Percentiles rank a stretch among this genome's conserved stretches.
These are phyloP conservation scores for Penicillium mononematosum DNA, from an alignment of 495 filamentous ascomycete genomes.

Conservation along the genomic window DNA sequence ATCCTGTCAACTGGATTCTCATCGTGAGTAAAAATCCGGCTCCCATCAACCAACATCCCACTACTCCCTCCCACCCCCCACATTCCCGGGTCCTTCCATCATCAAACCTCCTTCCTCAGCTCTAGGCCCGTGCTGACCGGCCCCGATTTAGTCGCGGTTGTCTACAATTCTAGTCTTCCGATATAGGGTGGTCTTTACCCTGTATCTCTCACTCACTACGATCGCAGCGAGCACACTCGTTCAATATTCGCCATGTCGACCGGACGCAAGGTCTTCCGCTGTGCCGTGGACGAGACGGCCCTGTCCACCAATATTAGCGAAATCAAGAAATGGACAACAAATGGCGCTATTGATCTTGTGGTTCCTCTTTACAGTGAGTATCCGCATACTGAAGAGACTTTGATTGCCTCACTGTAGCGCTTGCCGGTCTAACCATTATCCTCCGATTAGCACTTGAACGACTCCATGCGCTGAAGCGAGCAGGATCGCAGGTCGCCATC, in stretches of 20 bases:
- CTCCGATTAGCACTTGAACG: constrained; percentile 52
- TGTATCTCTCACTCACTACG: constrained; percentile 12
- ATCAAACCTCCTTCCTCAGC: constrained; percentile 36
- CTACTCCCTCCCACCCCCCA: constrained; percentile 31
- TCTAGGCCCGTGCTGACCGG: constrained; percentile 32
- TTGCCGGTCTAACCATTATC: constrained; percentile 16
- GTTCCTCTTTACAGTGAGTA: constrained; percentile 66
- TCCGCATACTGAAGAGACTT: neutral
- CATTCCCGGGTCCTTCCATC: constrained; percentile 38
- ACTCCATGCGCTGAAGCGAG: constrained; percentile 57
- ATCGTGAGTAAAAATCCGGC: constrained; percentile 34
- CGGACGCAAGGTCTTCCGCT: constrained; percentile 65
- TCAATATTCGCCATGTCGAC: constrained; percentile 41
- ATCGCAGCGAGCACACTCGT: constrained; percentile 15
- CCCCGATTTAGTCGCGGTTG: constrained; percentile 32
- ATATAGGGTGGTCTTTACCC: constrained; percentile 33
- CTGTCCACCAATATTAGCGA: constrained; percentile 66
- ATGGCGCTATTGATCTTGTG: constrained; percentile 62
- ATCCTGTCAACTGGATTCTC: constrained; percentile 28
- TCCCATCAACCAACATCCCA: neutral
- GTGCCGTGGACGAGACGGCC: constrained; percentile 72
- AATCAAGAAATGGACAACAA: constrained; percentile 66
- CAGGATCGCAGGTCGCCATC: constrained; percentile 52
- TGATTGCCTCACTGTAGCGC: neutral
- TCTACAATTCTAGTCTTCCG: constrained; percentile 33